Base-by-base conservation (phyloP, 108 stramenopile genomes). In the Craspedostauros australis region DNA sequence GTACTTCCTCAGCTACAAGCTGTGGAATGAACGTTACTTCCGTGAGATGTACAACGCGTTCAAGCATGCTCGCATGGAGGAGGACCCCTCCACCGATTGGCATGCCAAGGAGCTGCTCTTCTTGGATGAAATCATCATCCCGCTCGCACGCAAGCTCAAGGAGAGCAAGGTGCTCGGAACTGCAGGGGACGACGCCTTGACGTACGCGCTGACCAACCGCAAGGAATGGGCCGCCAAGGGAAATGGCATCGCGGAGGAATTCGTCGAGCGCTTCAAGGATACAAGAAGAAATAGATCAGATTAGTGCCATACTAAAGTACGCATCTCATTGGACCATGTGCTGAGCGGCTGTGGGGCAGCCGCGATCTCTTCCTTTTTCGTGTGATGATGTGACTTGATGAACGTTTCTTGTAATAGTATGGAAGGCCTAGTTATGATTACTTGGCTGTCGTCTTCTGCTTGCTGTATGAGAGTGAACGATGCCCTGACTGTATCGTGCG, bases 101-200 rank as follows among this genome's bases (percentile, higher is more conserved):
- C 68, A 68, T 23, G 44, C 67, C 34, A 64, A 72, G 28, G 70
- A 76, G 30, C 72, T 76, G 39, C 60, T 54, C 19, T 76, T 76
- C 49, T 71, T 75, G 33, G 46, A 58, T 12, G 29, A 39, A 41
- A 55, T 56, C 20, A 62, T 75, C 11, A 53, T 75, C 32, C 74
- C 74, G 6, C 57, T 75, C 39, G 33, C 74, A 5, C 47, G 55
- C 22, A 69, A 70, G 40, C 25, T 75, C 53, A 60, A 62, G 51
- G 27, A 16, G 14, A 66, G 63, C 29, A 65, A 66, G 14, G 60
- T 71, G 4, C 71, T 75, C 27, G 74, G 73, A 21, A 46, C 64
- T 5, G 27, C 50, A 11, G 68, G 72, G 4, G 64, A 55, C 6
- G 61, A 54, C 24, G 26, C 43, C 6, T 16, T 57, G 20, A 29